Conservation (phyloP, 768 basidiomycete species). For the Amyloporia xantha region DNA sequence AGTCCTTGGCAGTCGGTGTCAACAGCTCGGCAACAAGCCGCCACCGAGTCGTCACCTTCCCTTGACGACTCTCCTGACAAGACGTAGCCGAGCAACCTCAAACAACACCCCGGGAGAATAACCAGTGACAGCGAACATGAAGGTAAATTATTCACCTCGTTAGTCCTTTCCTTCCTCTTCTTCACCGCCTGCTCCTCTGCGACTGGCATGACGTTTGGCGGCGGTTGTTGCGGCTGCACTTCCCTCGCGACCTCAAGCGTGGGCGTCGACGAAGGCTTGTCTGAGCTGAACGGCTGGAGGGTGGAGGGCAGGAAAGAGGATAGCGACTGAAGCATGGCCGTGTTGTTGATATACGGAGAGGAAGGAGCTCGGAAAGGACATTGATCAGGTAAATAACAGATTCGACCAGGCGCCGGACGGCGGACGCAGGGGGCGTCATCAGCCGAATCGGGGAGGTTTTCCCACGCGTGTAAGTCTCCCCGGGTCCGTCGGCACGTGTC, state of each 20-base stretch:
- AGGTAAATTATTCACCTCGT: conserved; percentile 34
- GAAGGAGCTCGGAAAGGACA: neutral
- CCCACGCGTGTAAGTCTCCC: neutral
- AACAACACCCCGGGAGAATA: conserved; percentile 1
- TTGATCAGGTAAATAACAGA: neutral
- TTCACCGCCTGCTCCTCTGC: conserved; percentile 29
- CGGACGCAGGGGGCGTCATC: conserved; percentile 2
- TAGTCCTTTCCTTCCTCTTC: conserved; percentile 40
- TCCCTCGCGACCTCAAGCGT: neutral
- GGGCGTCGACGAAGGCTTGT: conserved; percentile 7
- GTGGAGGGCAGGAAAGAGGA: conserved; percentile 18
- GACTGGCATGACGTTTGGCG: conserved; percentile 9
- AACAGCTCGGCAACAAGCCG: neutral
- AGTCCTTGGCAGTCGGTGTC: no score
- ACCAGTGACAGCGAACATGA: neutral
- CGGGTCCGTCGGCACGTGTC: neutral
- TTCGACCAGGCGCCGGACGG: conserved; percentile 6
- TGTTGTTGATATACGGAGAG: neutral
- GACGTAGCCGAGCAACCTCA: no score
- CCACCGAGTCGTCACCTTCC: neutral
- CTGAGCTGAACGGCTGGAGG: conserved; percentile 12
- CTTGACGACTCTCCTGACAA: no score
- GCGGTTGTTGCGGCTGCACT: conserved; percentile 2
- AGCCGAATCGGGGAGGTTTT: neutral
- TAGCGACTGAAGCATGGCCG: conserved; percentile 15